A percentile compares a stretch with the other conserved stretches of the same genome.
phyloP scores from a whole-genome alignment of 805 yeast species.

The Pichia ethanolica region DNA sequence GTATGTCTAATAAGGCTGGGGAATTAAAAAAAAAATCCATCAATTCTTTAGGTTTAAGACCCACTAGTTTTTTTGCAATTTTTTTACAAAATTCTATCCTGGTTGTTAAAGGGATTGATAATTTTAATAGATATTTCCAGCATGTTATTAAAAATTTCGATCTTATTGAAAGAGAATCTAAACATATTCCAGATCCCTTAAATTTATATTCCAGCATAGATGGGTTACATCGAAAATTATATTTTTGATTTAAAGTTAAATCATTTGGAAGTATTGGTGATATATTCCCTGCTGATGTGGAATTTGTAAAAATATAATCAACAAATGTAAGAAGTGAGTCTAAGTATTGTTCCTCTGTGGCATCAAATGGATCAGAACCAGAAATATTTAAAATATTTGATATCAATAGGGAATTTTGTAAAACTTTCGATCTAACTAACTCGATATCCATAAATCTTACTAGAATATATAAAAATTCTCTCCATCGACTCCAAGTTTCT shows the following conservation, averaged over 20 bases:
- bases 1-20: background rate
- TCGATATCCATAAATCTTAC: constrained; percentile 3
- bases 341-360: background rate
- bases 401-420: background rate
- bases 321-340: constrained; percentile 4
- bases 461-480: constrained; percentile 4
- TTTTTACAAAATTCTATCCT: background rate
- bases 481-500: constrained; percentile 9
- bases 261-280: constrained; percentile 2
- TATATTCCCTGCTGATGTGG: background rate
- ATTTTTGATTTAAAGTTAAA: constrained; percentile 2
- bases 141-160: background rate
- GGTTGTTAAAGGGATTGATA: background rate
- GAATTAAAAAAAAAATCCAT: background rate
- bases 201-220: background rate
- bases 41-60: background rate
- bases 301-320: constrained; percentile 1
- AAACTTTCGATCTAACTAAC: background rate
- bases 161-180: constrained; percentile 5
- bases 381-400: background rate
- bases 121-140: constrained; percentile 1
- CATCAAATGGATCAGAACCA: background rate
- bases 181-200: background rate
- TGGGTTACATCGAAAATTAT: background rate
- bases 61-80: background rate